Evolutionary conservation across 345 rosid genomes (phyloP).

Genomic region (Microcos paniculata): DNA sequence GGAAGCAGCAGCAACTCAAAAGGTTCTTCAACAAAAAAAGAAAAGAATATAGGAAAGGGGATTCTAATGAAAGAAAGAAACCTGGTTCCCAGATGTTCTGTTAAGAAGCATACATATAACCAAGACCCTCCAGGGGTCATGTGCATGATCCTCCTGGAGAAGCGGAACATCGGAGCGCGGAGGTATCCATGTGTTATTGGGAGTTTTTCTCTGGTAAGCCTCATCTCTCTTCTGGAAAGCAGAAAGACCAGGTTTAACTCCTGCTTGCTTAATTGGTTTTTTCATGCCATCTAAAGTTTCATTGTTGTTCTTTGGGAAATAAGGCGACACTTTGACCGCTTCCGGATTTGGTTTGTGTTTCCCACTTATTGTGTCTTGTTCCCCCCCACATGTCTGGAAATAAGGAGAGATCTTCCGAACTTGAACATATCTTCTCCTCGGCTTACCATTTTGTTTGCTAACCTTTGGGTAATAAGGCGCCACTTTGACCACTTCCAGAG

Average conservation of each 20-base stretch:
- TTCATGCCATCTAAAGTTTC: slow-evolving; percentile 2
- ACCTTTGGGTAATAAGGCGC: background rate
- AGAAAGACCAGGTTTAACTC: slow-evolving; percentile 29
- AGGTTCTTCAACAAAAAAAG: background rate
- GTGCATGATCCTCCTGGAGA: slow-evolving; percentile 59
- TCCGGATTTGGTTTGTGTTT: slow-evolving; percentile 3
- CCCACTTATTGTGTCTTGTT: background rate
- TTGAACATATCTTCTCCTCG: background rate
- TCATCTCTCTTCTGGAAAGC: slow-evolving; percentile 45
- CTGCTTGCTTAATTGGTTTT: slow-evolving; percentile 10
- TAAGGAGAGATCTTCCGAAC: slow-evolving; percentile 13
- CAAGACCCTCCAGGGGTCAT: slow-evolving; percentile 71
- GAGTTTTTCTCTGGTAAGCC: slow-evolving; percentile 49
- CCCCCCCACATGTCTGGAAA: background rate
- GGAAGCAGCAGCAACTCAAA: background rate
- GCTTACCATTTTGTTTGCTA: background rate
- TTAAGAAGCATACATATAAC: slow-evolving; percentile 78
- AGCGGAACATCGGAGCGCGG: slow-evolving; percentile 49
- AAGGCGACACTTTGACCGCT: slow-evolving; percentile 35
- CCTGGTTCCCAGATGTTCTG: slow-evolving; percentile 60
- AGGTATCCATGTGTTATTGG: slow-evolving; percentile 54
- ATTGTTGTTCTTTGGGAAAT: slow-evolving; percentile 18
- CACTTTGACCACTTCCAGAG: background rate
- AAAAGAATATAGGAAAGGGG: background rate
- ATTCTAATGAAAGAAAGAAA: slow-evolving; percentile 15